Base-by-base conservation (phyloP, 345 rosid genomes). In the Luvunga scandens region DNA sequence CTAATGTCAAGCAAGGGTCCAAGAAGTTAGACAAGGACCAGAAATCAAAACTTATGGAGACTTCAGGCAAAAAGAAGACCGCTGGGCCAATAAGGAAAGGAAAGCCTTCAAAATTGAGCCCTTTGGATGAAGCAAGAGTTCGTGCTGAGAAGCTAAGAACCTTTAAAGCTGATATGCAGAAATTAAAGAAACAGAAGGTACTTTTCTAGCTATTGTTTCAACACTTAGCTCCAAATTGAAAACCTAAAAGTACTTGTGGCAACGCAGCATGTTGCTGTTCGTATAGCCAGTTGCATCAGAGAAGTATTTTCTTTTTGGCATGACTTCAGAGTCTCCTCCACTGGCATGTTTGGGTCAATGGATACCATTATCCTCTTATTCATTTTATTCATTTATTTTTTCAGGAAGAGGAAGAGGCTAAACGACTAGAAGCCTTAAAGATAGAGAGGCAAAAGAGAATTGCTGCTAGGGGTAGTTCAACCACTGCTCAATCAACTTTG, bases 111-210 rank as follows among this genome's bases (percentile, higher is more conserved):
- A 94, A 94, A 81, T 78, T 86, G 83, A 91, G 94, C 77, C 95
- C 98, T 80, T 80, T 90, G 85, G 98, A 97, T 73, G 99, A 94
- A 89, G 98, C 98, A 69, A 89, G 75, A 83, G 95, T 90, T 24
- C 98, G 99, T 31, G 99, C 99, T 75, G 98, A 97, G 80, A 91
- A 81, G 82, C 91, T 97, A 67, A 93, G 99, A 83, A 85, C 81
- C 64, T 97, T 83, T 78, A 97, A 97, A 88, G 97, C 97, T 82
- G 99, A 97, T 81, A 92, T 97, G 73, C 93, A 89, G 93, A 94
- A 94, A 85, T 76, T 97, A 84, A 97, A 93, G 88, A 97, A 93
- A 86, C 97, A 94, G 82, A 93, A 91, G 94, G 98, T 96, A 82
- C 81, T 72, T 78, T 57, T 42, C 70, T 66, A 21, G 67, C 57